Evolutionary conservation across 2,329 filamentous ascomycete species (phyloP).

Genomic region (Volutella citrinella): DNA sequence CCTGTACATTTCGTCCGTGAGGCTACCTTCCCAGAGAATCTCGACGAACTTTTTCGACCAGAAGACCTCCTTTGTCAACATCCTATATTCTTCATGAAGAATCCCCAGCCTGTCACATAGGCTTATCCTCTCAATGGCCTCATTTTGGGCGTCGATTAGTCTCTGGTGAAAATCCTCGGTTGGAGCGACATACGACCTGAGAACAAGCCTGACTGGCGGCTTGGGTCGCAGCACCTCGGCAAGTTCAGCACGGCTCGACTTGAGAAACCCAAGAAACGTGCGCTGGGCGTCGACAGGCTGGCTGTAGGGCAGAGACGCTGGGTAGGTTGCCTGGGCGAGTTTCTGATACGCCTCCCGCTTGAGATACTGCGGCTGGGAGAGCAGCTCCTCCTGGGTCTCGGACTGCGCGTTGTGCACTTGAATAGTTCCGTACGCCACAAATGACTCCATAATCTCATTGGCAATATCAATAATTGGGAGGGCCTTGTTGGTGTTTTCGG

Average conservation of each 20-base stretch:
- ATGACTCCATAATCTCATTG: conserved; percentile 9
- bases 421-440: conserved; percentile 2
- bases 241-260: not conserved
- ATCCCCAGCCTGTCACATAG: no score
- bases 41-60: not conserved
- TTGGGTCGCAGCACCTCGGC: not conserved
- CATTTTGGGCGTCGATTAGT: no score
- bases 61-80: not conserved
- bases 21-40: no score
- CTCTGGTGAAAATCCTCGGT: no score
- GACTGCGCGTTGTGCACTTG: no score
- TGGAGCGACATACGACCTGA: conserved; percentile 1
- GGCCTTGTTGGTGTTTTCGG: conserved; percentile 5
- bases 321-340: no score
- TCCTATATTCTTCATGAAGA: no score
- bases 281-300: not conserved
- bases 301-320: not conserved
- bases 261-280: not conserved
- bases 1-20: no score
- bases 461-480: conserved; percentile 10
- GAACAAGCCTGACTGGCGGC: no score
- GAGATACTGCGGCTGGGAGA: no score
- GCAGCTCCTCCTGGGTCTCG: no score
- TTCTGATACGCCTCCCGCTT: not conserved
- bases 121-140: no score